Base-by-base conservation (phyloP, 1,284 basidiomycete species). In the Trichosporon coremiiforme region DNA sequence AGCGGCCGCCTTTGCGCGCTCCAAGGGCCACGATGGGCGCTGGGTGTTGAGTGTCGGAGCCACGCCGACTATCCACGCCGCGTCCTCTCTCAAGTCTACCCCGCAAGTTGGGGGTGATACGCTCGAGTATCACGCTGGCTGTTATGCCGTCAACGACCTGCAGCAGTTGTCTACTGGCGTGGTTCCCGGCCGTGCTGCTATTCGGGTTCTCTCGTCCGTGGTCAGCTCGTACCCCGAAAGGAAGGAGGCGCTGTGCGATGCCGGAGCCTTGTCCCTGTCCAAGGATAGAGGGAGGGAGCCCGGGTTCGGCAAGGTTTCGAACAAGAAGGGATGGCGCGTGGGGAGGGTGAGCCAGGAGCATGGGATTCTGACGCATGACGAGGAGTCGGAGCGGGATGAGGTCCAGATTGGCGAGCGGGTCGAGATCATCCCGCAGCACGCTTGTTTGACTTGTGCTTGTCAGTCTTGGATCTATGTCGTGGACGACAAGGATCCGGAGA, bases 391-490 rank as follows among this genome's bases (percentile, higher is more conserved):
- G 13, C 2, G 57, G 15, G 76, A 70, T 4, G 71, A 78, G 53
- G 75, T 92, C 70, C 79, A 85, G 73, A 76, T 91, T 3, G 92
- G 91, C 3, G 87, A 89, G 8, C 65, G 69, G 60, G 68, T 85
- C 20, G 70, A 76, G 57, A 76, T 85, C 29, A 74, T 81, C 0
- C 83, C 83, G 2, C 83, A 85, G 69, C 85, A 85, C 75, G 84
- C 85, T 17, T 95, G 93, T 77, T 80, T 94, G 73, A 92, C 89
- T 62, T 85, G 87, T 75, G 91, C 93, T 66, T 89, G 87, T 13
- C 87, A 91, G 78, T 89, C 90, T 1, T 94, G 90, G 90, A 92
- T 90, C 78, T 94, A 93, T 77, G 84, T 94, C 22, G 88, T 92
- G 0, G 92, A 94, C 83, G 85, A 67, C 31, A 33, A 31, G 82